phyloP scores from a whole-genome alignment of 2,329 filamentous ascomycete genomes.

The Monilinia aucupariae region DNA sequence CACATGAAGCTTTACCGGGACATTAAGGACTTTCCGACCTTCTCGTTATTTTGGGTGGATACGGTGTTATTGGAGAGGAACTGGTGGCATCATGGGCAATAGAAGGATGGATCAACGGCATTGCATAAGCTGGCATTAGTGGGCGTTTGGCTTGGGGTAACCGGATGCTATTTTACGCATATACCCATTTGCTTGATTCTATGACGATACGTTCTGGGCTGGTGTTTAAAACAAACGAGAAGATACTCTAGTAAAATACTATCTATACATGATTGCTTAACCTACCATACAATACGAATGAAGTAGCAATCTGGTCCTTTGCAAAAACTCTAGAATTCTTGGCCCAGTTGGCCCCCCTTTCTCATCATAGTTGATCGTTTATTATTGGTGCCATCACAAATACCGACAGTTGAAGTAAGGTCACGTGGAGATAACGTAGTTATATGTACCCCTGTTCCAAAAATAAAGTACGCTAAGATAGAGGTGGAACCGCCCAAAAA shows the following conservation, averaged over 20 bases:
- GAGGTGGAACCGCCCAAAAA: slow-evolving; percentile 4
- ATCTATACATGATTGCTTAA: neutral
- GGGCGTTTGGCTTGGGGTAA: slow-evolving; percentile 16
- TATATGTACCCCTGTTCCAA: neutral
- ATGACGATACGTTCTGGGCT: neutral
- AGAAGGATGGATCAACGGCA: neutral
- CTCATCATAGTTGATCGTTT: neutral
- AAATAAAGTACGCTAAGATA: slow-evolving; percentile 12
- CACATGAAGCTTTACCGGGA: slow-evolving; percentile 26
- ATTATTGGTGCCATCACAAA: no score
- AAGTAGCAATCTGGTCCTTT: neutral
- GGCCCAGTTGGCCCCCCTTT: neutral
- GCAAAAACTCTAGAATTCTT: neutral
- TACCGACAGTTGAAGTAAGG: no score
- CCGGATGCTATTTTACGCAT: slow-evolving; percentile 17
- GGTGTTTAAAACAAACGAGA: neutral
- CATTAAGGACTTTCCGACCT: neutral
- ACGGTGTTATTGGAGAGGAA: neutral
- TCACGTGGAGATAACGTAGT: neutral
- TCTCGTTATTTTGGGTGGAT: neutral
- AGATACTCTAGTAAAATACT: neutral
- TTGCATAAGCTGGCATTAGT: slow-evolving; percentile 12
- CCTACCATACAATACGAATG: neutral
- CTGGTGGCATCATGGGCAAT: neutral
- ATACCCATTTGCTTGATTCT: slow-evolving; percentile 27